Evolutionary conservation across 441 rosid genomes (phyloP).

Genomic region (Populus tomentosa): DNA sequence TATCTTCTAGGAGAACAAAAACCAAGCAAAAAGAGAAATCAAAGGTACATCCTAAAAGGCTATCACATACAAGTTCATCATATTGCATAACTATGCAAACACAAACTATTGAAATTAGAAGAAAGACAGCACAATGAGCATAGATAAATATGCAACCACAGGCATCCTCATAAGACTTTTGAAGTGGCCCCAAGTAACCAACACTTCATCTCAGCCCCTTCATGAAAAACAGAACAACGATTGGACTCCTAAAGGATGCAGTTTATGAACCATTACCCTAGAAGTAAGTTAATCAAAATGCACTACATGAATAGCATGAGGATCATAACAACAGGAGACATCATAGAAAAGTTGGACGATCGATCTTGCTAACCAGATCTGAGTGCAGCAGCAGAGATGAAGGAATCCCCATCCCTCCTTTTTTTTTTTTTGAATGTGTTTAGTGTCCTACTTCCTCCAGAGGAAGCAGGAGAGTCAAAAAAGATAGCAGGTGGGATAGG

Average conservation of each 20-base stretch:
- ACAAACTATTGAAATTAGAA: not conserved
- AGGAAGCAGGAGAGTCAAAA: not conserved
- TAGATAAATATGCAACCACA: not conserved
- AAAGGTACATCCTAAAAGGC: not conserved
- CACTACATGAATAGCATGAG: not conserved
- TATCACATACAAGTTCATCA: not conserved
- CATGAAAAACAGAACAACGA: not conserved
- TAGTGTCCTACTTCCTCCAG: not conserved
- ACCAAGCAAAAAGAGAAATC: not conserved
- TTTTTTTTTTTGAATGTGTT: too few relatives aligned
- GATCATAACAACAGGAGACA: not conserved
- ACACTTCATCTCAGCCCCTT: not conserved
- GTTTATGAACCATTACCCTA: not conserved
- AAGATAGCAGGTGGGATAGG: not conserved
- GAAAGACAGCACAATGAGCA: not conserved
- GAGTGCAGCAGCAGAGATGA: not conserved
- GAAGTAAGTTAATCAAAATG: not conserved
- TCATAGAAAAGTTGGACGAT: not conserved
- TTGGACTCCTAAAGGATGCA: not conserved
- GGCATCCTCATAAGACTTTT: not conserved
- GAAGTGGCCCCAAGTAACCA: not conserved
- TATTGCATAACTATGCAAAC: not conserved
- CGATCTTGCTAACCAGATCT: not conserved
- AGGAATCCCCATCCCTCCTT: not conserved
- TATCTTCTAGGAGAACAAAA: not conserved